phyloP scores from a whole-genome alignment of 305 asterid species.

The Fraxinus nigra region DNA sequence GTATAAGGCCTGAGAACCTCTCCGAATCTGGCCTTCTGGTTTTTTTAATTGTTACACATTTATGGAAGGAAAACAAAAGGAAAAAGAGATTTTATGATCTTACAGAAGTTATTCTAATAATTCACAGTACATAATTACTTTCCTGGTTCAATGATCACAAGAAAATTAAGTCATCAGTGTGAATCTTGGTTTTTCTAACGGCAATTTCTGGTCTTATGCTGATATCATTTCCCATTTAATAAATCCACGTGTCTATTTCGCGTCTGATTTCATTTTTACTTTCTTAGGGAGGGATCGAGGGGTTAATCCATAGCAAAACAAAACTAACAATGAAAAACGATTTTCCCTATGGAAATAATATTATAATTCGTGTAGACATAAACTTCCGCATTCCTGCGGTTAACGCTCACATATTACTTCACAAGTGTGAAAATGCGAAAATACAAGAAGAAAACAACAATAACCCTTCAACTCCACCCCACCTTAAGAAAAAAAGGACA shows the following conservation, averaged over 20 bases:
- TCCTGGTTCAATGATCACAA: neutral
- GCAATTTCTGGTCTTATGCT: neutral
- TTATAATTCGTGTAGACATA: neutral
- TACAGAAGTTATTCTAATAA: neutral
- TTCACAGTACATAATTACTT: neutral
- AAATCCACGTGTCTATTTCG: neutral
- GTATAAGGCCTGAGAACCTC: neutral
- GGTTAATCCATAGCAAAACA: neutral
- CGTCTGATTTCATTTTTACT: neutral
- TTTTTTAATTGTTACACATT: neutral
- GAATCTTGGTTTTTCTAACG: neutral
- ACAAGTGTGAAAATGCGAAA: neutral
- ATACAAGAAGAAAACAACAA: neutral
- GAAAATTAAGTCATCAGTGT: neutral
- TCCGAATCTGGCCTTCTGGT: neutral
- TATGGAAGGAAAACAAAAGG: neutral
- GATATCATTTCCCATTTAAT: neutral
- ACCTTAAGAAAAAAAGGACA: neutral
- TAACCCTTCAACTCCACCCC: neutral
- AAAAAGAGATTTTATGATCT: neutral
- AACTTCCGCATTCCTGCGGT: neutral
- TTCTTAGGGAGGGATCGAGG: neutral
- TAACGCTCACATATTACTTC: neutral
- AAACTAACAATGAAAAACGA: neutral
- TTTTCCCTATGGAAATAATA: neutral